phyloP scores from a whole-genome alignment of 768 basidiomycete species.

The Boletus pseudo-olivaceus region DNA sequence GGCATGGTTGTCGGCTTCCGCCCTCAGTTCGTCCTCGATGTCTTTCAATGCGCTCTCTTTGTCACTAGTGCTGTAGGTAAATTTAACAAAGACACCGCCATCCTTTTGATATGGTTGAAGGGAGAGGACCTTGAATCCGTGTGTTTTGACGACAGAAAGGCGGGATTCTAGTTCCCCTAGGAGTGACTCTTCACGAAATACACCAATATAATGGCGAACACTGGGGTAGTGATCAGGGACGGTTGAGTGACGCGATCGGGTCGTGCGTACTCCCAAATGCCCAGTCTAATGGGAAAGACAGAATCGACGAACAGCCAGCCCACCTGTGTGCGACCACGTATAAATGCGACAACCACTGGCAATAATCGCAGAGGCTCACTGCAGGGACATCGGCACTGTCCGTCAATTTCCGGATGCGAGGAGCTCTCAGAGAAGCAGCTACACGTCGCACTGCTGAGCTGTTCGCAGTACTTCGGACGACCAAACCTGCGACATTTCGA shows the following conservation, averaged over 20 bases:
- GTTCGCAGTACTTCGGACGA: not conserved
- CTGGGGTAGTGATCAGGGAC: conserved; percentile 35
- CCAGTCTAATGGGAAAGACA: conserved; percentile 72
- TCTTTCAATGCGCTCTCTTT: conserved; percentile 38
- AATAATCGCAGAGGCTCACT: conserved; percentile 17
- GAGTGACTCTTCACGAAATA: conserved; percentile 56
- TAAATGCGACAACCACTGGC: conserved; percentile 6
- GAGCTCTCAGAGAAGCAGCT: not conserved
- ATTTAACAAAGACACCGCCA: conserved; percentile 81
- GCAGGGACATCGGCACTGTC: conserved; percentile 1
- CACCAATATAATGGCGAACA: conserved; percentile 60
- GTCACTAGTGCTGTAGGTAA: conserved; percentile 49
- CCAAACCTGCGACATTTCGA: conserved; percentile 6
- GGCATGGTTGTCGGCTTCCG: conserved; percentile 44
- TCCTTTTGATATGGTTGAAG: conserved; percentile 72
- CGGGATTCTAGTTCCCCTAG: conserved; percentile 45
- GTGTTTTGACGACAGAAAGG: conserved; percentile 49
- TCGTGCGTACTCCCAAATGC: conserved; percentile 64
- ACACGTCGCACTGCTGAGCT: conserved; percentile 3
- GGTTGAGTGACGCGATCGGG: not conserved
- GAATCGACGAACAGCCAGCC: conserved; percentile 74
- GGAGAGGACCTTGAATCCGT: conserved; percentile 59
- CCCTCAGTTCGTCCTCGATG: conserved; percentile 49
- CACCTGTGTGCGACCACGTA: conserved; percentile 31
- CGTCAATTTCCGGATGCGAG: conserved; percentile 7